A percentile compares a stretch with the other conserved stretches of the same genome.
phyloP scores from a whole-genome alignment of 2,329 filamentous ascomycete genomes.

The Karstenula rhodostoma region DNA sequence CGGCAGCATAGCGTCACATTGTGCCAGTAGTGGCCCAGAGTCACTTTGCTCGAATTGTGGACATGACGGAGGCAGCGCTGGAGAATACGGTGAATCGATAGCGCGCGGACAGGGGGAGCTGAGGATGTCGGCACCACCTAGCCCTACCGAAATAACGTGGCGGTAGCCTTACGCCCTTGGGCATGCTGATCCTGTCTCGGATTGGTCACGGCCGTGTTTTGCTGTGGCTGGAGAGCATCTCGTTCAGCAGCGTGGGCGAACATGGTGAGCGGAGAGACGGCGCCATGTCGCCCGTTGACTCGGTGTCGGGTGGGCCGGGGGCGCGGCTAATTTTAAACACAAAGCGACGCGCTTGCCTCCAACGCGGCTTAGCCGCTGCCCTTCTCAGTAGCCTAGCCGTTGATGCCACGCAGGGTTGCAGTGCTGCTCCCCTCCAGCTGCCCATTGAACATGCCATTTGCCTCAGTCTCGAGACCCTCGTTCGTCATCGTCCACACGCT shows the following conservation, averaged over 20 bases:
- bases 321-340: slow-evolving; percentile 13
- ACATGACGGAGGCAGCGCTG: slow-evolving; percentile 33
- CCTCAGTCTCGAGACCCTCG: neutral
- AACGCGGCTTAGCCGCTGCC: slow-evolving; percentile 5
- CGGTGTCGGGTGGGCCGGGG: slow-evolving; percentile 12
- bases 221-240: slow-evolving; percentile 10
- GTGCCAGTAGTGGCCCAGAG: slow-evolving; percentile 33
- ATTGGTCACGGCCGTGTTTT: slow-evolving; percentile 3
- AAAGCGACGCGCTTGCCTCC: neutral
- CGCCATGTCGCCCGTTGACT: slow-evolving; percentile 1
- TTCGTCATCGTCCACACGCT: slow-evolving; percentile 2
- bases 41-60: slow-evolving; percentile 34
- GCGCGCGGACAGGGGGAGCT: slow-evolving; percentile 26
- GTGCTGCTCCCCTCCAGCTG: slow-evolving; percentile 9
- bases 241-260: neutral
- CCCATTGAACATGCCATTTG: slow-evolving; percentile 4
- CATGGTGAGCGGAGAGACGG: slow-evolving; percentile 3
- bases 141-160: slow-evolving; percentile 15
- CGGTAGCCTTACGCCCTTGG: neutral
- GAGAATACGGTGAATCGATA: slow-evolving; percentile 47
- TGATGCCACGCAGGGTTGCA: slow-evolving; percentile 14
- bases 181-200: slow-evolving; percentile 1
- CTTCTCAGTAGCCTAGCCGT: neutral
- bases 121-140: slow-evolving; percentile 12
- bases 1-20: slow-evolving; percentile 33